Base-by-base conservation (phyloP, 148 eudicot genomes). In the Agrostemma githago region DNA sequence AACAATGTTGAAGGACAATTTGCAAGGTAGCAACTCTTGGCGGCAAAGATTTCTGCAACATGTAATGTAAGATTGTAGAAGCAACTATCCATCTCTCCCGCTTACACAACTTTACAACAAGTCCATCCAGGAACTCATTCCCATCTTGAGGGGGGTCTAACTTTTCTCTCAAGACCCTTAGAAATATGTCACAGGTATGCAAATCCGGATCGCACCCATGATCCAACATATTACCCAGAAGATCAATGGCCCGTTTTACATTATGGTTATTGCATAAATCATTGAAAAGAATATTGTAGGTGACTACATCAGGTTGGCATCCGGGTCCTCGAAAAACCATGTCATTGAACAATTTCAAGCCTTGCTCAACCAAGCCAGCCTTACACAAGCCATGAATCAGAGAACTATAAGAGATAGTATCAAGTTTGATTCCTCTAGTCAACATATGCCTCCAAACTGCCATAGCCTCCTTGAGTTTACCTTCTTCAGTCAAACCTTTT, bases 311-410 rank as follows among this genome's bases (percentile, higher is more conserved):
- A 17, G 98, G 98, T 74, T 81, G 80, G 67, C 84, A 82, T 66
- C 67, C 77, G 69, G 79, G 75, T 9, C 72, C 89, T 77, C 71
- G 81, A 73, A 86, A 86, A 15, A 86, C 84, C 97, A 94, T 94
- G 80, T 89, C 87, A 66, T 92, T 84, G 62, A 84, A 92, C 66
- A 88, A 75, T 66, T 81, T 86, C 46, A 92, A 76, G 63, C 96
- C 97, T 69, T 86, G 79, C 58, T 90, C 87, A 40, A 92, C 74
- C 16, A 79, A 86, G 43, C 98, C 97, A 73, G 83, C 82, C 73
- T 78, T 82, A 84, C 97, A 94, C 19, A 88, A 85, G 74, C 97
- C 98, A 76, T 89, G 88, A 72, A 91, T 92, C 88, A 94, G 76
- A 72, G 98, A 88, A 78, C 80, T 94, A 84, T 92, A 94, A 61